A percentile compares a stretch with the other conserved stretches of the same genome.
These are phyloP conservation scores for Smittium culicis DNA, from an alignment of 371 early-diverging fungal genomes.

Conservation along the genomic window DNA sequence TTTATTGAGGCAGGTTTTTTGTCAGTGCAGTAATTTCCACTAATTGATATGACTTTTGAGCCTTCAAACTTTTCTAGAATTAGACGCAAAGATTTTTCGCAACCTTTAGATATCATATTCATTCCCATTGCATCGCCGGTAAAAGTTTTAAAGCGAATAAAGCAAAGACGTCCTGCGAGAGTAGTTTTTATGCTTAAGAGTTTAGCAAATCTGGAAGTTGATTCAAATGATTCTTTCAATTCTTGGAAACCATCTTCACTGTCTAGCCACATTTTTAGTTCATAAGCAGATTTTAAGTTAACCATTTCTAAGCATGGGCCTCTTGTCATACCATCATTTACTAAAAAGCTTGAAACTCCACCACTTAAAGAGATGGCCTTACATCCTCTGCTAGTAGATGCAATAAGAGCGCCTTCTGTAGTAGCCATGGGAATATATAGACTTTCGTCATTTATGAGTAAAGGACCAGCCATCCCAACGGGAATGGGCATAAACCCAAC, in stretches of 20 bases:
- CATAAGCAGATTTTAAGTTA: slow-evolving; percentile 45
- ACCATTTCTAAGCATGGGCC: slow-evolving; percentile 86
- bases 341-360: slow-evolving; percentile 74
- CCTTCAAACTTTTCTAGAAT: slow-evolving; percentile 49
- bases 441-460: slow-evolving; percentile 58
- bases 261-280: slow-evolving; percentile 64
- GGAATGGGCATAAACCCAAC: slow-evolving; percentile 91
- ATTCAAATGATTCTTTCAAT: slow-evolving; percentile 66
- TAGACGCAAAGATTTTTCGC: slow-evolving; percentile 57
- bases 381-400: slow-evolving; percentile 90
- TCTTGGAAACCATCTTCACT: slow-evolving; percentile 40
- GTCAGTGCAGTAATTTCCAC: slow-evolving; percentile 94
- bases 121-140: slow-evolving; percentile 99
- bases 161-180: slow-evolving; percentile 69
- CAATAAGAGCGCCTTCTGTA: slow-evolving; percentile 91
- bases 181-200: slow-evolving; percentile 69
- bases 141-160: slow-evolving; percentile 72
- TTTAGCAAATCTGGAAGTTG: slow-evolving; percentile 80
- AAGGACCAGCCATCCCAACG: slow-evolving; percentile 83
- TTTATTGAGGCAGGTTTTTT: slow-evolving; percentile 96
- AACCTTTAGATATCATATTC: slow-evolving; percentile 98
- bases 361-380: slow-evolving; percentile 86
- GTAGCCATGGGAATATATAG: slow-evolving; percentile 92
- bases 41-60: slow-evolving; percentile 69
- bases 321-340: slow-evolving; percentile 85